Evolutionary conservation across 2,329 filamentous ascomycete genomes (phyloP).

Genomic region (Fusarium lyarnte): DNA sequence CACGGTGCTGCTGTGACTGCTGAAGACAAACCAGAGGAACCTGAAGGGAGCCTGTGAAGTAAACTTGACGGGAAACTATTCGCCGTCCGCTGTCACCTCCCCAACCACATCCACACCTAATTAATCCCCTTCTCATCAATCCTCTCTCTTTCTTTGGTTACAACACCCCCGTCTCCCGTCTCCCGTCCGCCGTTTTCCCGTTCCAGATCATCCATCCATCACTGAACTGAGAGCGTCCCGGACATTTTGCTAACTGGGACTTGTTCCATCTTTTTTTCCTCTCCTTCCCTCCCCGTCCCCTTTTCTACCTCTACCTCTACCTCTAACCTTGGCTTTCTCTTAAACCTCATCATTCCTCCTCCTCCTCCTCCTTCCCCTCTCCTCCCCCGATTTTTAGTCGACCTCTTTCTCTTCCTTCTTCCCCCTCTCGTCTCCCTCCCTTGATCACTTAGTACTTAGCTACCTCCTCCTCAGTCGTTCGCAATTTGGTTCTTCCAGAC

Average conservation of each 20-base stretch:
- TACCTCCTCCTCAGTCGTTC: conserved; percentile 9
- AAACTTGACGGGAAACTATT: conserved; percentile 36
- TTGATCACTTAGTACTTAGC: conserved; percentile 19
- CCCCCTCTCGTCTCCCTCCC: conserved; percentile 16
- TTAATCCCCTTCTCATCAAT: conserved; percentile 30
- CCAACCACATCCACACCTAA: conserved; percentile 42
- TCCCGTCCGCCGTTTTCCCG: conserved; percentile 40
- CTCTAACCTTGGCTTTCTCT: background rate
- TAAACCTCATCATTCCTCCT: conserved; percentile 26
- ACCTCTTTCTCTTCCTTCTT: conserved; percentile 9
- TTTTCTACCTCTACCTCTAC: conserved; percentile 14
- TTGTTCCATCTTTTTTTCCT: conserved; percentile 32
- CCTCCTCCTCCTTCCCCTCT: conserved; percentile 7
- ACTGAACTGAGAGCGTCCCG: conserved; percentile 4
- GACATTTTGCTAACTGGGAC: conserved; percentile 34
- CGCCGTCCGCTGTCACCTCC: conserved; percentile 39
- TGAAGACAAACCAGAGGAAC: background rate
- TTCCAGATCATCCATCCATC: conserved; percentile 43
- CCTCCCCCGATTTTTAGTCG: conserved; percentile 23
- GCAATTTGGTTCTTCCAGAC: conserved; percentile 24
- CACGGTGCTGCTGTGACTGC: background rate
- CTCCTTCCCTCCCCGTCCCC: conserved; percentile 18
- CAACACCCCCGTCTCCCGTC: conserved; percentile 36
- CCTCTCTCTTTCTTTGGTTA: conserved; percentile 2
- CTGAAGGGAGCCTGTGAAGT: background rate